Evolutionary conservation across 2,329 filamentous ascomycete genomes (phyloP).

Genomic region (Bisporella sp.): DNA sequence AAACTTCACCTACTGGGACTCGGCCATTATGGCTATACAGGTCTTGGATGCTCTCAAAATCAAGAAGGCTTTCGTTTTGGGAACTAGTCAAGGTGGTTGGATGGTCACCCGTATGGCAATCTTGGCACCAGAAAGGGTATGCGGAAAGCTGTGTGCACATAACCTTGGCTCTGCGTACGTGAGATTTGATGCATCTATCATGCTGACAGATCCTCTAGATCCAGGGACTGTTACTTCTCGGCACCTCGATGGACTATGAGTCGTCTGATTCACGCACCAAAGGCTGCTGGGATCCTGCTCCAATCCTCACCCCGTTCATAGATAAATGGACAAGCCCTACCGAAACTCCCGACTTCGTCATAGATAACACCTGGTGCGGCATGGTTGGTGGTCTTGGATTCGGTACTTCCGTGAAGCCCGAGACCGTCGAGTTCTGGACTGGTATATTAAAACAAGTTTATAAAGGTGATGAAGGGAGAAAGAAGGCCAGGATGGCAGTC

Average conservation of each 20-base stretch:
- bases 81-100: constrained; percentile 40
- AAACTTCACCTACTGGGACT: constrained; percentile 49
- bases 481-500: constrained; percentile 39
- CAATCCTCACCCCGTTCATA: constrained; percentile 36
- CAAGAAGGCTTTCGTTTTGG: constrained; percentile 40
- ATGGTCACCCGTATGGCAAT: constrained; percentile 43
- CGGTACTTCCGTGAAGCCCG: constrained; percentile 31
- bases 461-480: constrained; percentile 39
- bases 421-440: constrained; percentile 38
- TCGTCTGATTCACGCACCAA: constrained; percentile 37
- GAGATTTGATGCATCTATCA: background rate
- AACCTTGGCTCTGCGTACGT: too few species aligned
- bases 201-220: constrained; percentile 29
- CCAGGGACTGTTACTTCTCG: constrained; percentile 39
- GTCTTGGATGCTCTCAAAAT: constrained; percentile 44
- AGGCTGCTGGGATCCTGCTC: constrained; percentile 42
- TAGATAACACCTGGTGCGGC: constrained; percentile 40
- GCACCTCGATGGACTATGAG: constrained; percentile 47
- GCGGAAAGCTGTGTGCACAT: background rate
- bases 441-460: constrained; percentile 39
- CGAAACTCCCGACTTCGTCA: constrained; percentile 40
- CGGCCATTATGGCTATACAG: constrained; percentile 45
- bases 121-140: constrained; percentile 40
- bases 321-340: constrained; percentile 33
- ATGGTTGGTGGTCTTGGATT: constrained; percentile 40